Evolutionary conservation across 257 asterid genomes (phyloP).

Genomic region (Nicotiana otophora): DNA sequence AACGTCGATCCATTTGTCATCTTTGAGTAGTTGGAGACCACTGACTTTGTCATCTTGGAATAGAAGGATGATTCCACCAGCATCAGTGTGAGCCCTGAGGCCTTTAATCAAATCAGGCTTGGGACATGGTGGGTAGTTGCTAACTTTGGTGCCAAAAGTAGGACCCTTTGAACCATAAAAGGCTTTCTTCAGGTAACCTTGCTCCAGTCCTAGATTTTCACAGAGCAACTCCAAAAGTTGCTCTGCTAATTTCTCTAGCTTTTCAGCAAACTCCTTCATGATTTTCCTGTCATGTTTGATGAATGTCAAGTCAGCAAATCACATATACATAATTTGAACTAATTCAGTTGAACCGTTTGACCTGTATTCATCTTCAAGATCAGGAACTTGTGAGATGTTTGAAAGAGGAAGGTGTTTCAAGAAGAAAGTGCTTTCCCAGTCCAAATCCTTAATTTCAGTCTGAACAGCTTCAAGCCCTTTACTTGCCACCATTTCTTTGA

Average conservation of each 20-base stretch:
- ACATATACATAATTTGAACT: too few species aligned
- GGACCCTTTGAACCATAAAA: conserved; percentile 72
- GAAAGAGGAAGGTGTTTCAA: conserved; percentile 60
- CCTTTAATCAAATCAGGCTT: conserved; percentile 73
- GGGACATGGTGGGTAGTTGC: conserved; percentile 79
- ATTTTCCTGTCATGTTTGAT: conserved; percentile 33
- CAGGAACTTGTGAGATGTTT: conserved; percentile 59
- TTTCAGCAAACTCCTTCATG: conserved; percentile 57
- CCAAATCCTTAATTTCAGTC: conserved; percentile 43
- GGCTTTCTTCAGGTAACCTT: conserved; percentile 58
- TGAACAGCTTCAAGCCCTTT: conserved; percentile 61
- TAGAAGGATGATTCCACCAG: conserved; percentile 69
- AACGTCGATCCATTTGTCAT: conserved; percentile 64
- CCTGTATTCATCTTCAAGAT: conserved; percentile 67
- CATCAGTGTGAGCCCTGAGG: conserved; percentile 76
- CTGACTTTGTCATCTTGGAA: conserved; percentile 75
- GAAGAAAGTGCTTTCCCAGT: conserved; percentile 71
- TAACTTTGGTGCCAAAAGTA: conserved; percentile 67
- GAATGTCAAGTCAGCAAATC: not conserved
- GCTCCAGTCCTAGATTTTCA: conserved; percentile 74
- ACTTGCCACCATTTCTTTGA: conserved; percentile 57
- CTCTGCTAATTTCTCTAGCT: conserved; percentile 63
- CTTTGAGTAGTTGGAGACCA: conserved; percentile 73
- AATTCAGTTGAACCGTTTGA: not conserved
- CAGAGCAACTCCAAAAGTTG: conserved; percentile 54